phyloP scores from a whole-genome alignment of 768 basidiomycete species.

The Termitomyces sp. region DNA sequence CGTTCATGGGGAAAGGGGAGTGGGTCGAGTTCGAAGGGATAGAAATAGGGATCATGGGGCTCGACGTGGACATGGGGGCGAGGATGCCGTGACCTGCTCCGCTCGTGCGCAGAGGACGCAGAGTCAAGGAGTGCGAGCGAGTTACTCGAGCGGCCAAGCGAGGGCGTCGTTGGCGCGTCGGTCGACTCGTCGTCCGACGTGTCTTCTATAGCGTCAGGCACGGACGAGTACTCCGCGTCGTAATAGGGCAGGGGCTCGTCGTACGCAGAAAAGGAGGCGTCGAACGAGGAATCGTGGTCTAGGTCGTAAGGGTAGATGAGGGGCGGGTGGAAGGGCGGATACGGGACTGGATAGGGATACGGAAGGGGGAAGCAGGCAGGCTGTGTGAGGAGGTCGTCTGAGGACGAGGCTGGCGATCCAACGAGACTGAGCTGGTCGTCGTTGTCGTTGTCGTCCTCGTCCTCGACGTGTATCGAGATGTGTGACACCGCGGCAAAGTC shows the following conservation, averaged over 20 bases:
- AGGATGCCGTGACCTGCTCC: slow-evolving; percentile 44
- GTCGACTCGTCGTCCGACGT: slow-evolving; percentile 78
- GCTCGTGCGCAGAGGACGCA: slow-evolving; percentile 47
- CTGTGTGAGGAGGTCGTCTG: slow-evolving; percentile 65
- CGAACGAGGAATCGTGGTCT: slow-evolving; percentile 34
- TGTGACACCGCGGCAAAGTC: slow-evolving; percentile 40
- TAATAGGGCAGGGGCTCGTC: slow-evolving; percentile 63
- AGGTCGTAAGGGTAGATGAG: slow-evolving; percentile 51
- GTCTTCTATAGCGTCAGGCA: slow-evolving; percentile 83
- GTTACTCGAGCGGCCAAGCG: slow-evolving; percentile 52
- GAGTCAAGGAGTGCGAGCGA: slow-evolving; percentile 51
- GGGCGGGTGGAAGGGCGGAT: slow-evolving; percentile 58
- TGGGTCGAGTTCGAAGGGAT: slow-evolving; percentile 66
- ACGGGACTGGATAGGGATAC: slow-evolving; percentile 69
- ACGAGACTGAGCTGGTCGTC: slow-evolving; percentile 62
- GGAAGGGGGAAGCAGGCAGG: slow-evolving; percentile 43
- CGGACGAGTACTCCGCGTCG: slow-evolving; percentile 64
- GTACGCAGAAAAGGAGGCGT: slow-evolving; percentile 32
- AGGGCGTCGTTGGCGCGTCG: slow-evolving; percentile 63
- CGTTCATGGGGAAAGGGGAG: slow-evolving; percentile 61
- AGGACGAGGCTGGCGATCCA: slow-evolving; percentile 71
- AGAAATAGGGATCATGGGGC: slow-evolving; percentile 57
- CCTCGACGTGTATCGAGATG: slow-evolving; percentile 44
- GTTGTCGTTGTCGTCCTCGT: slow-evolving; percentile 48
- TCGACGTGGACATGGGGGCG: slow-evolving; percentile 61